Evolutionary conservation across 495 filamentous ascomycete genomes (phyloP), one percentile per base, ranked within the genome.

Genomic region (Hypoxylon intermedium): DNA sequence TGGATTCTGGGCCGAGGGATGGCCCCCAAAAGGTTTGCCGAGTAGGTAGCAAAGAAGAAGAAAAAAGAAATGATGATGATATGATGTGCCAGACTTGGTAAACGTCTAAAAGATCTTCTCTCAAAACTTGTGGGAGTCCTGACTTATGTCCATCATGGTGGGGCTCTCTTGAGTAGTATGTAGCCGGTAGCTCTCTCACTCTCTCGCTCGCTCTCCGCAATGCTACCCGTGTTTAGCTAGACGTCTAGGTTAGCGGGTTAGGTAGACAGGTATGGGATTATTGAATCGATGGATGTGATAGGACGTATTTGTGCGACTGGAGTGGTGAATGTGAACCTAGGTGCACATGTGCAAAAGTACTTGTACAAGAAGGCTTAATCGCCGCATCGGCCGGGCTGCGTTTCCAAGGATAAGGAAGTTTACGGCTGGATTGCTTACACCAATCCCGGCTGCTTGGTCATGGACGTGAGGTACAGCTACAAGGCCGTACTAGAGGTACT

Each of bases 1-100:
- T n/a, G 26, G 18, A 53, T 37, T 46, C 38, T 64, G 61, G 61
- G 61, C 61, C 61, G 43, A 64, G 51, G 45, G 56, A 57, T 53
- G 56, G 62, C 62, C 51, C 51, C 51, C 62, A 65, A 65, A 21
- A 51, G 7, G 23, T 6, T 23, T 20, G 2, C 9, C n/a, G 7
- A 26, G 52, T 44, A 58, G 48, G 12, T 53, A 38, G 28, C 40
- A 48, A 55, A 44, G 52, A 40, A 67, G 20, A 34, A 47, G 55
- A 23, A 63, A 23, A 46, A 60, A 60, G 60, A 69, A 60, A 61
- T 67, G 69, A 68, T 63, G 67, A 56, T 54, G 42, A 58, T 58
- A 53, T 58, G 53, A 58, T 63, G 53, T 54, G 31, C 50, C 43
- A 58, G 54, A 59, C 54, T 58, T 58, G 42, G 61, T 64, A 59